Evolutionary conservation across 352 stramenopile genomes (phyloP).

Genomic region (Globisporangium cederbergense): DNA sequence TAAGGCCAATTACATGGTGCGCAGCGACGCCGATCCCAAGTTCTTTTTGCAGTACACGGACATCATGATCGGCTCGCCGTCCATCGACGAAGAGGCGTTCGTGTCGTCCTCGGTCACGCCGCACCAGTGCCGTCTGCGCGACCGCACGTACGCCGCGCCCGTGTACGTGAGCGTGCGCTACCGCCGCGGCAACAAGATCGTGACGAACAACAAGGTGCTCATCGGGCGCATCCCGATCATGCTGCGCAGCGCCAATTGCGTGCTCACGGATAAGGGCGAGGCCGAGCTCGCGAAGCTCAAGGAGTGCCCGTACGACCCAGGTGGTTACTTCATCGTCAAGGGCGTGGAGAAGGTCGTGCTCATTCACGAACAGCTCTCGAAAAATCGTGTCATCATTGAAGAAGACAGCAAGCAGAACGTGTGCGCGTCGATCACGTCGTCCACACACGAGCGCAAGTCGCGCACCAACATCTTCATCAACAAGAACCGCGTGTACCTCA

Average conservation of each 20-base stretch:
- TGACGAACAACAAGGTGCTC: slow-evolving; percentile 97
- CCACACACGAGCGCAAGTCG: slow-evolving; percentile 98
- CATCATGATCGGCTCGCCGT: slow-evolving; percentile 96
- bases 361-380: slow-evolving; percentile 99
- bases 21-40: slow-evolving; percentile 95
- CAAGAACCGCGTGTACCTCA: slow-evolving; percentile 96
- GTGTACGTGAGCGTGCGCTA: slow-evolving; percentile 99
- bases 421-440: slow-evolving; percentile 96
- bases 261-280: slow-evolving; percentile 94
- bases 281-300: slow-evolving; percentile 94
- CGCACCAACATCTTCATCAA: slow-evolving; percentile 97
- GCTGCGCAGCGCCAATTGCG: slow-evolving; percentile 95
- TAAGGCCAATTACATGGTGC: slow-evolving; percentile 89
- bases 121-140: slow-evolving; percentile 97
- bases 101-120: slow-evolving; percentile 92
- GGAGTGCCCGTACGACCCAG: slow-evolving; percentile 99
- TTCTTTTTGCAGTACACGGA: slow-evolving; percentile 99
- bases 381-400: slow-evolving; percentile 99
- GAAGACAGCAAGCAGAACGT: slow-evolving; percentile 92
- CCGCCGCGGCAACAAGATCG: slow-evolving; percentile 95
- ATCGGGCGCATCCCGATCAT: slow-evolving; percentile 98
- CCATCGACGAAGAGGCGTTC: slow-evolving; percentile 97
- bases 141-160: slow-evolving; percentile 98
- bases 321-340: slow-evolving; percentile 99
- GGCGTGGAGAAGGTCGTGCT: slow-evolving; percentile 98